Conservation (phyloP, 345 rosid species). For the Ceriops tagal region DNA sequence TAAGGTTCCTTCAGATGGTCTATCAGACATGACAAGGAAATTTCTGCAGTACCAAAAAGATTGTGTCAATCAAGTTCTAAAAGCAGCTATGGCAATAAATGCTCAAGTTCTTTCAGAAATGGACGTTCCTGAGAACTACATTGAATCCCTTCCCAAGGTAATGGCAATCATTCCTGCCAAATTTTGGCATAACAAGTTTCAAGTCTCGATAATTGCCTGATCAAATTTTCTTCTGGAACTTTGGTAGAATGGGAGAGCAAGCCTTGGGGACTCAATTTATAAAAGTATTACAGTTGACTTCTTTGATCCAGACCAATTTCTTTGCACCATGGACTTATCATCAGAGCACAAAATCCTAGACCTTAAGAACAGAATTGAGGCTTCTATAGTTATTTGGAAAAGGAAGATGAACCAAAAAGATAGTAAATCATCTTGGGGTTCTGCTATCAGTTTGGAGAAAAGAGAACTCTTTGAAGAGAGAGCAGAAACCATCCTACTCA, state of each 20-base stretch:
- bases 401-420: slow-evolving; percentile 84
- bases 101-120: slow-evolving; percentile 82
- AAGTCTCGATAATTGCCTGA: slow-evolving; percentile 7
- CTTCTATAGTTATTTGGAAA: slow-evolving; percentile 83
- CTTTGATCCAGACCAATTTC: slow-evolving; percentile 77
- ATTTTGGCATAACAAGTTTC: neutral
- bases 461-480: slow-evolving; percentile 88
- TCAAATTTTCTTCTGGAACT: neutral
- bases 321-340: slow-evolving; percentile 61
- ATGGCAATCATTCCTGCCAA: neutral
- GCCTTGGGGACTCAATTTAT: slow-evolving; percentile 77
- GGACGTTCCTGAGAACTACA: slow-evolving; percentile 83
- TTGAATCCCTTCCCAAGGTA: slow-evolving; percentile 87
- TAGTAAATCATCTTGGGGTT: slow-evolving; percentile 76
- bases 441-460: slow-evolving; percentile 77
- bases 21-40: slow-evolving; percentile 62
- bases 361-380: slow-evolving; percentile 82
- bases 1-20: slow-evolving; percentile 72
- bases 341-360: slow-evolving; percentile 82
- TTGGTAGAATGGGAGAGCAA: slow-evolving; percentile 73
- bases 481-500: slow-evolving; percentile 75
- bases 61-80: slow-evolving; percentile 81
- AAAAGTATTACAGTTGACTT: slow-evolving; percentile 64
- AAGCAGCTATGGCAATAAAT: slow-evolving; percentile 96
- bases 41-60: slow-evolving; percentile 79